Percentiles rank a stretch among this genome's conserved stretches.
These are phyloP conservation scores for Pholiota molesta DNA, from an alignment of 768 basidiomycete genomes.

Conservation along the genomic window DNA sequence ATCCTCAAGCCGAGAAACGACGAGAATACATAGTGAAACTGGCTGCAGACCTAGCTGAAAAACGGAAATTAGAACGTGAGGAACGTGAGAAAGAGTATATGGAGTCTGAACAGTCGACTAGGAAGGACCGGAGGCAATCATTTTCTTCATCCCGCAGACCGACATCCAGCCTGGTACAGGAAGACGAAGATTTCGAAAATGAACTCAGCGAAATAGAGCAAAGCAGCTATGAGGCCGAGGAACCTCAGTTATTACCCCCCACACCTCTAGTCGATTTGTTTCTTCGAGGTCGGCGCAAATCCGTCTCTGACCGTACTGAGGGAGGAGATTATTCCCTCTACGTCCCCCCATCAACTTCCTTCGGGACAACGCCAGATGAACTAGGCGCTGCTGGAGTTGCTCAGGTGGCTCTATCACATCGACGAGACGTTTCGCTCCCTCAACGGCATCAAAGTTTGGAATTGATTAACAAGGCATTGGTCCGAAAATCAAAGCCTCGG, in stretches of 20 bases:
- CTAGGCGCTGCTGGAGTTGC: constrained; percentile 11
- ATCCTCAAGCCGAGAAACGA: neutral
- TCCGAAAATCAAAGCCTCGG: neutral
- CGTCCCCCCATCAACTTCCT: neutral
- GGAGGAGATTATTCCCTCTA: constrained; percentile 10
- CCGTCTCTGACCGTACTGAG: neutral
- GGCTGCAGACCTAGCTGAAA: constrained; percentile 13
- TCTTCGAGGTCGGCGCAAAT: neutral
- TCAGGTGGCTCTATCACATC: constrained; percentile 11
- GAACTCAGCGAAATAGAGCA: neutral
- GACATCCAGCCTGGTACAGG: neutral
- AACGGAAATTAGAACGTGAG: constrained; percentile 24
- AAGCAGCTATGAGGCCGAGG: neutral
- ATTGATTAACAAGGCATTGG: constrained; percentile 3
- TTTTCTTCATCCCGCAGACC: neutral
- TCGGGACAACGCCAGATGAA: constrained; percentile 3
- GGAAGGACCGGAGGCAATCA: neutral
- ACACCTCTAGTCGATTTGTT: neutral
- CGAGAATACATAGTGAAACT: neutral
- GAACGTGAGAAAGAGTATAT: constrained; percentile 1
- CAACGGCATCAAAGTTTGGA: constrained; percentile 9
- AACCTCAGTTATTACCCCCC: neutral
- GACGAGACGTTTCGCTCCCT: constrained; percentile 8
- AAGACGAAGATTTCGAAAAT: neutral
- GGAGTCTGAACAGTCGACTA: neutral